Evolutionary conservation across 2,329 filamentous ascomycete genomes (phyloP), one percentile per base, ranked within the genome.

Genomic region (Epichloe gansuensis): DNA sequence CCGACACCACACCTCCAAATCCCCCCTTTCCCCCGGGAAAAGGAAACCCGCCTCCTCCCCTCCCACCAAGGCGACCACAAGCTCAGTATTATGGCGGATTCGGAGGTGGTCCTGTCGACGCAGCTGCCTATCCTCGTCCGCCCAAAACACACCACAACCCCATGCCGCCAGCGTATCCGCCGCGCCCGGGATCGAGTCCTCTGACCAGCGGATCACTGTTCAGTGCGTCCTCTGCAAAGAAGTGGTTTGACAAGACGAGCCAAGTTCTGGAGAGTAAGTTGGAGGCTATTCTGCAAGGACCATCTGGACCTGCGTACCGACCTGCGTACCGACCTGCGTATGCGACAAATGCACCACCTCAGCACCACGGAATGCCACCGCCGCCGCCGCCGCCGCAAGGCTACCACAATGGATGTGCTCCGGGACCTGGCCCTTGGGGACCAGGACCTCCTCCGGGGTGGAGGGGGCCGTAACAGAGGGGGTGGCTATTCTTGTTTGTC

Each of bases 231-330:
- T 65, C 65, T 17, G 67, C 65, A 1, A 60, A 64, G 52, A 66
- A 63, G 51, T 67, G 65, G 61, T 48, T 68, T 12, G 64, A 61
- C 49, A 69, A 65, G 58, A 68, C 66, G 27, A 63, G 62, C 25
- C 60, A 66, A 45, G 62, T 61, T 12, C 54, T 69, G 23, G 67
- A 68, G 55, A 66, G 58, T 46, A 65, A 59, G 36, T 54, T 67
- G 44, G 65, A 62, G 23, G 58, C 63, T 3, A 63, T 65, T 41
- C 49, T 64, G 45, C 64, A 66, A 42, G 55, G 56, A 3, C 55
- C 53, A 21, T 49, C 47, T 15, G 55, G 54, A 1, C 41, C 54
- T n/a, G 44, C 53, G 13, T 31, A 53, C 11, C 47, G 47, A 21
- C 56, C 56, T 3, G 52, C 42, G n/a, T 51, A 57, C 17, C 17